Evolutionary conservation across 257 asterid genomes (phyloP).

Genomic region (Fraxinus excelsior): DNA sequence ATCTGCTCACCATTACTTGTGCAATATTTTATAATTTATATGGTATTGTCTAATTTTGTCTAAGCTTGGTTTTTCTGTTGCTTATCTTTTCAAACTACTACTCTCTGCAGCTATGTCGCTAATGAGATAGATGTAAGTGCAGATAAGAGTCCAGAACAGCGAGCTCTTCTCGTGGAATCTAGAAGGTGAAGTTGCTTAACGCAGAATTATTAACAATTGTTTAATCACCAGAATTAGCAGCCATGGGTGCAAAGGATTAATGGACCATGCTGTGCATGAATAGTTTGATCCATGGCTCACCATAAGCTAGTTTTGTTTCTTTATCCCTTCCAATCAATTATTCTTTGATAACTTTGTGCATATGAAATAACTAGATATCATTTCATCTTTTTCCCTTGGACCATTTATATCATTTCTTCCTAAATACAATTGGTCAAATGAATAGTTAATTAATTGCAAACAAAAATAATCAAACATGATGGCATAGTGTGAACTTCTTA

Average conservation of each 20-base stretch:
- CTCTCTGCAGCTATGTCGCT: constrained; percentile 60
- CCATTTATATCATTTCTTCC: neutral
- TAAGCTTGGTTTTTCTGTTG: constrained; percentile 14
- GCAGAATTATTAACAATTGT: neutral
- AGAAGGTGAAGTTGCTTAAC: constrained; percentile 52
- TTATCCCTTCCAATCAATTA: neutral
- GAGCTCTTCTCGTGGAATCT: constrained; percentile 67
- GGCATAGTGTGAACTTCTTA: neutral
- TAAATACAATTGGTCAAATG: neutral
- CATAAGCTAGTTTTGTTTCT: neutral
- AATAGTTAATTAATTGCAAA: neutral
- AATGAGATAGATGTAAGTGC: constrained; percentile 54
- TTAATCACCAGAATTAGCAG: constrained; percentile 1
- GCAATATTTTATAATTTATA: neutral
- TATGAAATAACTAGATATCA: neutral
- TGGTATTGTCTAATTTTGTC: neutral
- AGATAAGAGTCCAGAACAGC: constrained; percentile 58
- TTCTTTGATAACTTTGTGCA: neutral
- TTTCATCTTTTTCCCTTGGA: neutral
- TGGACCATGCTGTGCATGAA: constrained; percentile 15
- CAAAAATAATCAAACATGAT: neutral
- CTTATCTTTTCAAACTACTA: constrained; percentile 21
- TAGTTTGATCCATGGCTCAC: neutral
- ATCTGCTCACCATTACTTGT: neutral
- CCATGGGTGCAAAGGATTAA: constrained; percentile 10